Base-by-base conservation (phyloP, 2,329 filamentous ascomycete species). In the Nakataea oryzae region DNA sequence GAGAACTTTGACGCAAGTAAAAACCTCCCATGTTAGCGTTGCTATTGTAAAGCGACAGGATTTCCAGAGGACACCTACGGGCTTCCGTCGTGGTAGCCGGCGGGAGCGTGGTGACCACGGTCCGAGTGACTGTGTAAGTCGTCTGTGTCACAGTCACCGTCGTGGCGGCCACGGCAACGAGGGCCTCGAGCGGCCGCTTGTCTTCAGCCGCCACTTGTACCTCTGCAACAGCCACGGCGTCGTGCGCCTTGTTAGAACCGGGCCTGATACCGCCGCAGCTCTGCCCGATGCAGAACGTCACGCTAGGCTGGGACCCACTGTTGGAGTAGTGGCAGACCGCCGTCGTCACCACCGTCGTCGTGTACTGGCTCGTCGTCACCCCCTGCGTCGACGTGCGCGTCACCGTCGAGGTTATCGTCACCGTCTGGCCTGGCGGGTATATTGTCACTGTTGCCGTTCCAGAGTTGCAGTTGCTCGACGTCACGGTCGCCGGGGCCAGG, bases 111-210 rank as follows among this genome's bases (percentile, higher is more conserved):
- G 74, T 76, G 24, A 72, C 63, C 8, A 66, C 65, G 0, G 73
- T 75, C 64, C 71, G 70, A 3, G 73, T 76, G 32, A 75, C 69
- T 2, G 71, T 73, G 54, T 63, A 69, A 8, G 71, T 75, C 1
- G 74, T 75, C 62, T 75, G 70, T 5, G 74, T 76, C 59, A 71
- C 66, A 0, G 74, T 76, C 26, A 74, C 69, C 0, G 73, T 76
- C 12, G 71, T 70, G 11, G 72, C 70, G 47, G 70, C 69, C 57
- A 73, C 66, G 12, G 68, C 67, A 8, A 65, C 68, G 64, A 66
- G 59, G 59, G 64, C 61, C 8, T 64, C 61, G 17, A 66, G 60
- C 27, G 66, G 66, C 58, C 65, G 66, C 64, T 67, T 70, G 13
- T 63, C 61, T 64, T 26, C 24, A 11, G 17, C 41, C n/a, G n/a